Percentiles rank a stretch among this genome's conserved stretches.
These are phyloP conservation scores for Xylariaceae sp. DNA, from an alignment of 2,329 filamentous ascomycete species.

Conservation along the genomic window DNA sequence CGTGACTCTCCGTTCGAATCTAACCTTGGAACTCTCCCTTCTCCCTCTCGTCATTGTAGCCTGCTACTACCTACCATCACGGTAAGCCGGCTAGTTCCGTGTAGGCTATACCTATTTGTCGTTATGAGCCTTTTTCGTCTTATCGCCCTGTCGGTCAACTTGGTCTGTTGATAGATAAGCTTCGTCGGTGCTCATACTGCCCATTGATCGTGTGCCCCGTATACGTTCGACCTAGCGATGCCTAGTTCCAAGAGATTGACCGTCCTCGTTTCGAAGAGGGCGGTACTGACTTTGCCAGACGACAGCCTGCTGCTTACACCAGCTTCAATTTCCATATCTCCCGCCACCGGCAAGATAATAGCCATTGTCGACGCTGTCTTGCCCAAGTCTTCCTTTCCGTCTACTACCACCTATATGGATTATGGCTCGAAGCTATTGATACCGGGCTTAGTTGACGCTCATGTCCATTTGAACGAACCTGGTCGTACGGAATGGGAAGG, in stretches of 20 bases:
- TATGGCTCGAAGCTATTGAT: conserved; percentile 81
- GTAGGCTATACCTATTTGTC: not conserved
- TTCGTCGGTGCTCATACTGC: not conserved
- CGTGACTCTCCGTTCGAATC: not conserved
- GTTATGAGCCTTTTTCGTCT: not conserved
- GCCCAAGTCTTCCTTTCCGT: conserved; percentile 70
- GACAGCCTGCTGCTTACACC: conserved; percentile 63
- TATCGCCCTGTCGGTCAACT: not conserved
- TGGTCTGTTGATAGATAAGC: conserved; percentile 1
- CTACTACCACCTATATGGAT: conserved; percentile 70
- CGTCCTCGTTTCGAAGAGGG: conserved; percentile 79
- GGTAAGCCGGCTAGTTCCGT: conserved; percentile 2
- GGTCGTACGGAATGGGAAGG: conserved; percentile 98
- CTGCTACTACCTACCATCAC: not conserved
- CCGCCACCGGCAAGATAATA: conserved; percentile 76
- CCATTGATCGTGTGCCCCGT: not conserved
- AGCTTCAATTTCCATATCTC: conserved; percentile 78
- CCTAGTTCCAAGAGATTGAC: conserved; percentile 45
- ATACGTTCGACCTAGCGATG: conserved; percentile 24
- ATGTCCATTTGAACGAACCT: conserved; percentile 96
- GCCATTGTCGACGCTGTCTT: conserved; percentile 69
- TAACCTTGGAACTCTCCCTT: not conserved
- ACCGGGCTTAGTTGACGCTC: conserved; percentile 90
- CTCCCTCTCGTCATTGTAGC: not conserved
- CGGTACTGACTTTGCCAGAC: conserved; percentile 69